A percentile compares a stretch with the other conserved stretches of the same genome.
Conservation (phyloP, 2,329 filamentous ascomycete genomes). For the Colletotrichum sojae region DNA sequence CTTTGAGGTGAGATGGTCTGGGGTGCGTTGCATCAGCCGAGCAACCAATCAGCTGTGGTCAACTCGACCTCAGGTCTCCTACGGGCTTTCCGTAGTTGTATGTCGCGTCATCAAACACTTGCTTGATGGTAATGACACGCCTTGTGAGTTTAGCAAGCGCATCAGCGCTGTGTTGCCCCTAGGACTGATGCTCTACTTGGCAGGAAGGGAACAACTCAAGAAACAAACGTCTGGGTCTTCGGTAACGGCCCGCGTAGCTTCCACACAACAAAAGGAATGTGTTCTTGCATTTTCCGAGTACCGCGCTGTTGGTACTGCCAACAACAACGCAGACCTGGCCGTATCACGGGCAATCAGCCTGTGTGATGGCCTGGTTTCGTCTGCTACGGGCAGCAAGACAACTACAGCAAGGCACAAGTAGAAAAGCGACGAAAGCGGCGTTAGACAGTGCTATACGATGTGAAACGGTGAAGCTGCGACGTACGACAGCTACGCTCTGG, state of each 20-base stretch:
- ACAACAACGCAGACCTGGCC: too few species aligned
- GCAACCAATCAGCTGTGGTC: conserved; percentile 30
- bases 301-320: too few species aligned
- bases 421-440: not conserved
- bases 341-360: too few species aligned
- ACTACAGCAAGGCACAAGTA: not conserved
- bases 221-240: too few species aligned
- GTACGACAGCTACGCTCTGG: not conserved
- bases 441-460: not conserved
- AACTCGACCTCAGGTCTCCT: conserved; percentile 20
- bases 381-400: not conserved
- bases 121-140: not conserved
- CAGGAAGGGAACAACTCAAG: not conserved
- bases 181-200: not conserved
- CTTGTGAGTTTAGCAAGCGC: not conserved
- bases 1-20: conserved; percentile 5
- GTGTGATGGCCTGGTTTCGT: not conserved
- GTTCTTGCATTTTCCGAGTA: too few species aligned
- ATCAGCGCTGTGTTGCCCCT: not conserved
- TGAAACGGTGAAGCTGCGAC: not conserved
- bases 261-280: too few species aligned
- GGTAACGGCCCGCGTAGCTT: too few species aligned
- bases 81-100: not conserved
- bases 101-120: conserved; percentile 16
- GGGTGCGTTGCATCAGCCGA: conserved; percentile 18